Base-by-base conservation (phyloP, 2,329 filamentous ascomycete species). In the Atkinsonella hypoxylon region DNA sequence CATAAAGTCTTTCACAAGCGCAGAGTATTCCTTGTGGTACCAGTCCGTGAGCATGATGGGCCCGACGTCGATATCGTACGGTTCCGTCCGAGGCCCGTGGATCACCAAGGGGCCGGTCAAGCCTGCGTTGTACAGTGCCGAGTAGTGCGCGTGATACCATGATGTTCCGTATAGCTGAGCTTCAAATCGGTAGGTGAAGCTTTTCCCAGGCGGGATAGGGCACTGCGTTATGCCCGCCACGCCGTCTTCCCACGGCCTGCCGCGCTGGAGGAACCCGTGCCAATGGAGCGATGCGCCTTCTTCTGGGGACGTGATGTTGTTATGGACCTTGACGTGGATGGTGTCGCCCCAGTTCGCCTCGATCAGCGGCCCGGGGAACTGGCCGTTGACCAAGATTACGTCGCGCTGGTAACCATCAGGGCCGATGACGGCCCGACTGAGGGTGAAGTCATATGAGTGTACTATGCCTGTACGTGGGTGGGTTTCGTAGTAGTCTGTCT, bases 341-440 rank as follows among this genome's bases (percentile, higher is more conserved):
- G 67, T 76, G 58, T 83, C 79, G 39, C 79, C 79, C 78, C 78
- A 82, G 62, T 82, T 75, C 17, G 77, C 82, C 53, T 76, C 73
- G 49, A 89, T 79, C 13, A 74, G 70, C 1, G 85, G 85, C 0
- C 82, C 85, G 1, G 85, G 85, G 53, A 78, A 83, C 42, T 79
- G 74, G 9, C 77, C 78, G 60, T 85, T 84, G 60, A 86, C 69
- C 31, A 86, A 70, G 53, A 89, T 73, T 4, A 71, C 73, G 4
- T 67, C 52, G 63, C 70, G 52, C 49, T 74, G 61, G 50, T 79
- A 77, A 18, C 81, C 79, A 59, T 83, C 81, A 0, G 78, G 77
- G 0, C 73, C 71, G 49, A 78, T 72, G 39, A 64, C 60, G 2
- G 69, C 73, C 17, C 76, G 70, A 51, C 68, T 74, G 51, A 81